Conservation (phyloP, 179 eudicot genomes). For the Vitellaria paradoxa region DNA sequence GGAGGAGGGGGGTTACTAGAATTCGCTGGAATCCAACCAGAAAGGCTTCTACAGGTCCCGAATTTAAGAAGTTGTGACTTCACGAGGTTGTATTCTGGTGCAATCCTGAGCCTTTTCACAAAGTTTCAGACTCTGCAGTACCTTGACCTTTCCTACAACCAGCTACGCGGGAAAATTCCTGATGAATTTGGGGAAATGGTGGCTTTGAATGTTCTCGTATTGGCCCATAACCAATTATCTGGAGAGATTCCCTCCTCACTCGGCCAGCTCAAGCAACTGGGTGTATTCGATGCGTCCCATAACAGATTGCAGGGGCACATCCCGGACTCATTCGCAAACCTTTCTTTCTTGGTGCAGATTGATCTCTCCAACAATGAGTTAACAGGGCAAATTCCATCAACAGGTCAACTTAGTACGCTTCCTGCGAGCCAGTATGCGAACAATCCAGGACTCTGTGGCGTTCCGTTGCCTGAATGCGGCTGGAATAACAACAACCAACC, state of each 20-base stretch:
- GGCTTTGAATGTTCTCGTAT: slow-evolving; percentile 84
- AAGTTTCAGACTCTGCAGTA: slow-evolving; percentile 90
- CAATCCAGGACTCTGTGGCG: slow-evolving; percentile 92
- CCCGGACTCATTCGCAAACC: slow-evolving; percentile 85
- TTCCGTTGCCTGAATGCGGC: slow-evolving; percentile 80
- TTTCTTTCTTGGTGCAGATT: slow-evolving; percentile 90
- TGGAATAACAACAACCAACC: slow-evolving; percentile 17
- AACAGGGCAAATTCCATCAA: slow-evolving; percentile 78
- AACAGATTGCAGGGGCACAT: slow-evolving; percentile 84
- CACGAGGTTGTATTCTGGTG: slow-evolving; percentile 80
- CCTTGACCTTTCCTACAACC: slow-evolving; percentile 90
- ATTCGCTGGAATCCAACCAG: slow-evolving; percentile 94
- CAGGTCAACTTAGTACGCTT: slow-evolving; percentile 94
- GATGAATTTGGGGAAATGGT: slow-evolving; percentile 94
- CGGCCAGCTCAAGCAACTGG: slow-evolving; percentile 83
- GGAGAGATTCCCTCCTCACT: slow-evolving; percentile 81
- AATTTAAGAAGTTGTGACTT: slow-evolving; percentile 79
- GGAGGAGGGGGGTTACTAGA: slow-evolving; percentile 97
- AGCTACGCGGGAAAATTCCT: slow-evolving; percentile 79
- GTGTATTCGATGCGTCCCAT: slow-evolving; percentile 91
- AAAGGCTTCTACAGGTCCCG: slow-evolving; percentile 76
- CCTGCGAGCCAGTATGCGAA: slow-evolving; percentile 91
- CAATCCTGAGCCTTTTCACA: slow-evolving; percentile 79
- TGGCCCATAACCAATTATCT: slow-evolving; percentile 79
- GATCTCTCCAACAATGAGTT: slow-evolving; percentile 87